These are phyloP conservation scores for Yamadazyma membranifaciens DNA, from an alignment of 1,139 yeast genomes.

Conservation along the genomic window DNA sequence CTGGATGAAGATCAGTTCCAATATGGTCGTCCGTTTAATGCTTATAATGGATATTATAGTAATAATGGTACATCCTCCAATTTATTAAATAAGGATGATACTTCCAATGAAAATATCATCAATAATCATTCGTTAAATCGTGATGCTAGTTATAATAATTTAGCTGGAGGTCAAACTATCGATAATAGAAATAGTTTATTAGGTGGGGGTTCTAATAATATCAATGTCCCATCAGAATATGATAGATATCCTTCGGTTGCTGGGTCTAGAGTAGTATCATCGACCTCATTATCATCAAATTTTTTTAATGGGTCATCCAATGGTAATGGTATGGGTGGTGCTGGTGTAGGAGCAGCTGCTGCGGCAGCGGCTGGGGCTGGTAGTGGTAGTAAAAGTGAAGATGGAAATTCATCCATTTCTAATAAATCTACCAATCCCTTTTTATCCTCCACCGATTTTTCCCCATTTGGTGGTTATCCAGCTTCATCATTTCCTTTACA, in stretches of 20 bases:
- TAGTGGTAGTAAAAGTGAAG: constrained; percentile 11
- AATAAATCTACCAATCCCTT: constrained; percentile 21
- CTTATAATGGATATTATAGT: constrained; percentile 45
- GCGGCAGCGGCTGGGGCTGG: neutral
- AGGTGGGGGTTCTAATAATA: constrained; percentile 13
- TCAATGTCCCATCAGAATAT: constrained; percentile 49
- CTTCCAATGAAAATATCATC: constrained; percentile 12
- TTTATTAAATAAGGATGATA: constrained; percentile 22
- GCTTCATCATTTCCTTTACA: constrained; percentile 82
- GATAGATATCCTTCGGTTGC: constrained; percentile 58
- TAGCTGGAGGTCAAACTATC: neutral
- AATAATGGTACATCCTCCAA: constrained; percentile 44
- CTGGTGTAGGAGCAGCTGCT: neutral
- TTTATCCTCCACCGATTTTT: constrained; percentile 35
- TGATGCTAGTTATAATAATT: constrained; percentile 4
- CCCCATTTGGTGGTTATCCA: constrained; percentile 95
- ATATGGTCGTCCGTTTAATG: constrained; percentile 38
- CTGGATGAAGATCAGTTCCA: constrained; percentile 26
- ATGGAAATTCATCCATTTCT: constrained; percentile 16
- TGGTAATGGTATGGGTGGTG: neutral
- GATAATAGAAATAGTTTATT: constrained; percentile 6
- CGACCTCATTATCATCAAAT: constrained; percentile 39
- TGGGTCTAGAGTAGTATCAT: constrained; percentile 48
- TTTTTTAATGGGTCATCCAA: constrained; percentile 9
- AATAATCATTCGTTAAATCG: constrained; percentile 13